Conservation (phyloP, 2,329 filamentous ascomycete species). For the Cladosporium cucumerinum region DNA sequence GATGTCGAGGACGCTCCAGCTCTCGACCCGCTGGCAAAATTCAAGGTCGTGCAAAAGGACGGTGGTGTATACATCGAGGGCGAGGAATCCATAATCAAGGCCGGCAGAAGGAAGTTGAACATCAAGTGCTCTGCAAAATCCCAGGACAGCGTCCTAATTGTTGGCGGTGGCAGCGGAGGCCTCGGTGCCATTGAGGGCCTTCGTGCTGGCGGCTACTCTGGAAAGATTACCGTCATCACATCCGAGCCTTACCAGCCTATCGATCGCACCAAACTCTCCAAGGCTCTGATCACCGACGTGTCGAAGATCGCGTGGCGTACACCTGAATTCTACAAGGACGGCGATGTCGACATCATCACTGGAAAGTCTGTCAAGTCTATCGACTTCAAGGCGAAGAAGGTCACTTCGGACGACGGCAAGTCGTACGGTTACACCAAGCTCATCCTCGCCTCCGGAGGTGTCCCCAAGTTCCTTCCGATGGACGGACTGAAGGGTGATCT, state of each 20-base stretch:
- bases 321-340: conserved; percentile 69
- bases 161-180: conserved; percentile 81
- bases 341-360: conserved; percentile 53
- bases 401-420: conserved; percentile 70
- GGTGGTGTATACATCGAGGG: conserved; percentile 81
- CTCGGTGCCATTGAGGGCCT: conserved; percentile 79
- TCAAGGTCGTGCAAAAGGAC: conserved; percentile 75
- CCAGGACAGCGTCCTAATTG: conserved; percentile 65
- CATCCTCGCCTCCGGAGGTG: conserved; percentile 83
- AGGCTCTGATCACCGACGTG: conserved; percentile 79
- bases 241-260: conserved; percentile 79
- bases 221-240: conserved; percentile 76
- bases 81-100: conserved; percentile 74
- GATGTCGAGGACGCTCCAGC: conserved; percentile 95
- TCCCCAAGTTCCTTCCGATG: conserved; percentile 70
- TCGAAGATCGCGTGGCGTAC: conserved; percentile 75
- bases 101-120: conserved; percentile 68
- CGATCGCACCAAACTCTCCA: conserved; percentile 92
- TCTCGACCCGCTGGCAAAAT: conserved; percentile 78
- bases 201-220: conserved; percentile 74
- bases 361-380: conserved; percentile 65
- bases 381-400: conserved; percentile 70
- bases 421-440: conserved; percentile 80
- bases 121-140: conserved; percentile 64
- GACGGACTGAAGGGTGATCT: conserved; percentile 78